phyloP scores from a whole-genome alignment of 306 rosid species.

The Dicorynia guianensis region DNA sequence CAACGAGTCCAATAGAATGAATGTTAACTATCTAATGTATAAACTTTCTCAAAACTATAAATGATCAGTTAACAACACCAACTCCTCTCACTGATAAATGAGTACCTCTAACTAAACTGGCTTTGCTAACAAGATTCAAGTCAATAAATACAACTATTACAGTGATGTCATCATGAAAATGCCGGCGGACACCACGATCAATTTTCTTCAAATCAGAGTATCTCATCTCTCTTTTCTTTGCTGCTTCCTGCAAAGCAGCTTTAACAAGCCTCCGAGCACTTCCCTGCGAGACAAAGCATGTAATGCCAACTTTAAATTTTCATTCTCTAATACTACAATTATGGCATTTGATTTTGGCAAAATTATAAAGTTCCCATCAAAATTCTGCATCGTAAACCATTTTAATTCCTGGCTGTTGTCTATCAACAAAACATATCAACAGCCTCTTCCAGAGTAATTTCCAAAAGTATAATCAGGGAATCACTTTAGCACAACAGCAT shows the following conservation, averaged over 20 bases:
- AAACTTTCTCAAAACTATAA: neutral
- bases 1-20: neutral
- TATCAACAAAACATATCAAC: slow-evolving; percentile 16
- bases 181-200: slow-evolving; percentile 90
- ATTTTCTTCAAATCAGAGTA: slow-evolving; percentile 89
- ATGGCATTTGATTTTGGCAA: neutral
- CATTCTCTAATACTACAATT: slow-evolving; percentile 19
- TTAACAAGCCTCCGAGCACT: slow-evolving; percentile 84
- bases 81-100: slow-evolving; percentile 70
- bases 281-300: slow-evolving; percentile 61
- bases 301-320: slow-evolving; percentile 34
- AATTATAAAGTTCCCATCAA: neutral
- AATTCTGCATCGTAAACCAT: slow-evolving; percentile 24
- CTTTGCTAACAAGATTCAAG: slow-evolving; percentile 78
- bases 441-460: neutral
- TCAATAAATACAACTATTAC: slow-evolving; percentile 81
- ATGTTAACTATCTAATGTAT: slow-evolving; percentile 19
- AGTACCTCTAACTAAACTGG: slow-evolving; percentile 66
- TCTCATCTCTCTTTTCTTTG: slow-evolving; percentile 93
- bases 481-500: slow-evolving; percentile 11
- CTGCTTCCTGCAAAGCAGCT: slow-evolving; percentile 86
- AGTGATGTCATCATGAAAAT: slow-evolving; percentile 90
- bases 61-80: slow-evolving; percentile 48
- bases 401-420: slow-evolving; percentile 9
- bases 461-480: neutral